phyloP scores from a whole-genome alignment of 2,329 filamentous ascomycete species.

The Trichoderma hamatum region DNA sequence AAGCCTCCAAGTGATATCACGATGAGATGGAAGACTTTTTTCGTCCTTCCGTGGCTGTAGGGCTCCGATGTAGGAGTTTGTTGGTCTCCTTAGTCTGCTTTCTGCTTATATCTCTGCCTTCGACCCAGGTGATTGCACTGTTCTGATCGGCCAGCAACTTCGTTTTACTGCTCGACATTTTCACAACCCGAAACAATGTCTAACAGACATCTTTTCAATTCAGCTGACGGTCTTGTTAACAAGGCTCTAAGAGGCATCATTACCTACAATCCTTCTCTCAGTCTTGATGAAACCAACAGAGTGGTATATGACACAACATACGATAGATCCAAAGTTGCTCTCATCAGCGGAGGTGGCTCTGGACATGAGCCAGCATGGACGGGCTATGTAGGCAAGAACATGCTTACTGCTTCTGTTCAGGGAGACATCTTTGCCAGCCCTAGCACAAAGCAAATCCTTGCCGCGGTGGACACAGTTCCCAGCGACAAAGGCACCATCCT shows the following conservation, averaged over 20 bases:
- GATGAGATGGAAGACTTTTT: slow-evolving; percentile 9
- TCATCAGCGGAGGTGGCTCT: slow-evolving; percentile 60
- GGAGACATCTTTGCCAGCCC: slow-evolving; percentile 68
- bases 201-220: slow-evolving; percentile 56
- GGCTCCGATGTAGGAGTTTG: slow-evolving; percentile 20
- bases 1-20: slow-evolving; percentile 1
- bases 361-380: slow-evolving; percentile 66
- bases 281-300: slow-evolving; percentile 54
- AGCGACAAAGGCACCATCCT: slow-evolving; percentile 60
- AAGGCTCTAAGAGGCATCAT: slow-evolving; percentile 56
- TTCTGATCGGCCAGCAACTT: neutral
- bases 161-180: neutral
- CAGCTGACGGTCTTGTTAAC: slow-evolving; percentile 56
- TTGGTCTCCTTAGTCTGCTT: neutral
- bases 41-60: slow-evolving; percentile 3
- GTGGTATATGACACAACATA: slow-evolving; percentile 55
- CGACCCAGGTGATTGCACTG: slow-evolving; percentile 4
- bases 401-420: slow-evolving; percentile 62
- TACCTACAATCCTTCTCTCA: slow-evolving; percentile 55
- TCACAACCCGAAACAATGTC: slow-evolving; percentile 46
- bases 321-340: slow-evolving; percentile 49
- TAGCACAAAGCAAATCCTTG: slow-evolving; percentile 64
- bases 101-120: slow-evolving; percentile 16
- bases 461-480: slow-evolving; percentile 59
- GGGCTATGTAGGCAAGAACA: slow-evolving; percentile 64